These are phyloP conservation scores for Porcisia hertigi DNA, from an alignment of 208 protist genomes.

Conservation along the genomic window DNA sequence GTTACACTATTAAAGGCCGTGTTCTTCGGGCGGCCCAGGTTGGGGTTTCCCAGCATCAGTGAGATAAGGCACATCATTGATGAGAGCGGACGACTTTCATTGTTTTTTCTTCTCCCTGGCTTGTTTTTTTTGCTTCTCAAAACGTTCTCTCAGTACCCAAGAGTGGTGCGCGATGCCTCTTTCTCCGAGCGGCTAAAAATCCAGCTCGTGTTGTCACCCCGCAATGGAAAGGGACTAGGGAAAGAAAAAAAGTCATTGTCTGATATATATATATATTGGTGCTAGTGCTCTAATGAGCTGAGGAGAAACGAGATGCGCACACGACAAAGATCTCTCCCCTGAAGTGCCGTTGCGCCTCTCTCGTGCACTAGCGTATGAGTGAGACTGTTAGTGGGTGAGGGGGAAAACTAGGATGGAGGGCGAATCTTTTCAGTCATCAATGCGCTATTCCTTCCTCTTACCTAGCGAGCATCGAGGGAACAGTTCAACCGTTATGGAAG, in stretches of 20 bases:
- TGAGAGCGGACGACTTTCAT: neutral
- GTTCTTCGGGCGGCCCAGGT: constrained; percentile 92
- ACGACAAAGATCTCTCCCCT: neutral
- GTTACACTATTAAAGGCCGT: constrained; percentile 86
- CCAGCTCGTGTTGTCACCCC: neutral
- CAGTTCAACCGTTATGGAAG: no score
- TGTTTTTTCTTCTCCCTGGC: constrained; percentile 2
- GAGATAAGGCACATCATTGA: neutral
- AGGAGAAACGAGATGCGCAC: neutral
- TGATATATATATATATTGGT: neutral
- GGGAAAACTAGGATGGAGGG: neutral
- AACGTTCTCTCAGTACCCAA: constrained; percentile 12
- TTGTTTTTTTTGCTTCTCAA: constrained; percentile 28
- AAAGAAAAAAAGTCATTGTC: neutral
- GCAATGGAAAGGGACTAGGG: neutral
- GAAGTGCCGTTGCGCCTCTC: neutral
- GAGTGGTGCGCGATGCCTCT: neutral
- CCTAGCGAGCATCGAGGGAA: neutral
- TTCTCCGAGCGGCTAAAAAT: neutral
- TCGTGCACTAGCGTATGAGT: neutral
- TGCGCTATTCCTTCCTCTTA: neutral
- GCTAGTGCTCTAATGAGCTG: neutral
- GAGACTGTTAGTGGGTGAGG: neutral
- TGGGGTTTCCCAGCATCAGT: constrained; percentile 56
- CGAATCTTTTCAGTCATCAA: neutral